Percentiles rank a stretch among this genome's conserved stretches.
phyloP scores from a whole-genome alignment of 1,284 basidiomycete species.

The Ustilago sp. region DNA sequence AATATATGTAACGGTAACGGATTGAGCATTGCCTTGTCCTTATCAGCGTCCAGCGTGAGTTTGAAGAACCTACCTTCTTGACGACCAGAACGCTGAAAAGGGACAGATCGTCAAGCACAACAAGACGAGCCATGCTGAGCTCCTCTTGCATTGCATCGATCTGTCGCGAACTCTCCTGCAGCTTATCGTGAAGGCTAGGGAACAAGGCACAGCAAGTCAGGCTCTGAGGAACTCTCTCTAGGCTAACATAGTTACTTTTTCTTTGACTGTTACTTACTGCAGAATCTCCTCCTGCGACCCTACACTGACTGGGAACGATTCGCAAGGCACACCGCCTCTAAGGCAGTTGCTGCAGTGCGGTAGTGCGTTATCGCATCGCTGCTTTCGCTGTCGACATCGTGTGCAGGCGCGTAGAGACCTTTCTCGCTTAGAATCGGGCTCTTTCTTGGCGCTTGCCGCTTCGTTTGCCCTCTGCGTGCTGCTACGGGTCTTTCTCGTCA shows the following conservation, averaged over 20 bases:
- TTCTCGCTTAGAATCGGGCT: slow-evolving; percentile 12
- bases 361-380: slow-evolving; percentile 46
- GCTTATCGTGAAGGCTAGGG: slow-evolving; percentile 21
- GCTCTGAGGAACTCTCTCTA: not conserved
- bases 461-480: slow-evolving; percentile 8
- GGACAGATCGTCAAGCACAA: slow-evolving; percentile 18
- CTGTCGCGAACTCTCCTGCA: slow-evolving; percentile 30
- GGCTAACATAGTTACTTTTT: not conserved
- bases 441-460: not conserved
- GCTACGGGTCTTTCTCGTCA: slow-evolving; percentile 8
- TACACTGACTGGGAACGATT: slow-evolving; percentile 29
- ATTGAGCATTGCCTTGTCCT: not conserved
- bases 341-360: slow-evolving; percentile 46
- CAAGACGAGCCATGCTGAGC: slow-evolving; percentile 21
- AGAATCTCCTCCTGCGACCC: slow-evolving; percentile 40
- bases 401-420: slow-evolving; percentile 45
- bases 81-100: slow-evolving; percentile 22
- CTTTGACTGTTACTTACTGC: slow-evolving; percentile 26
- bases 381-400: slow-evolving; percentile 47
- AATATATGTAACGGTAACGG: not conserved
- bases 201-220: not conserved
- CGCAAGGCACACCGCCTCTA: slow-evolving; percentile 39
- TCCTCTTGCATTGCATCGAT: slow-evolving; percentile 27
- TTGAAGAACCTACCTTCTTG: slow-evolving; percentile 15
- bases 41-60: not conserved